A percentile compares a stretch with the other conserved stretches of the same genome.
phyloP scores from a whole-genome alignment of 306 rosid genomes.

The Phaseolus lunatus region DNA sequence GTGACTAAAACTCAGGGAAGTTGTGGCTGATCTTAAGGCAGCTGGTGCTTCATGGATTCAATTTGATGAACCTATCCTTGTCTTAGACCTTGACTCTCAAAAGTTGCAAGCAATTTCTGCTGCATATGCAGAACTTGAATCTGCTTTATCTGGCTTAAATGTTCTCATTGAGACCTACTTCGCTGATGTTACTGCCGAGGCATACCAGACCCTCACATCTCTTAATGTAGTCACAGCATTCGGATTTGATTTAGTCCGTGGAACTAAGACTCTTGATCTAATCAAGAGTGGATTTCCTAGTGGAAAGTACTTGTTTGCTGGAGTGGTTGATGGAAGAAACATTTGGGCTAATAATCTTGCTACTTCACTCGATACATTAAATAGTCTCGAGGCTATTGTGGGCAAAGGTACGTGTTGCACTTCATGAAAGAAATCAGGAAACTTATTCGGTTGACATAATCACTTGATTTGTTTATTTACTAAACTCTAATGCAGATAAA shows the following conservation, averaged over 20 bases:
- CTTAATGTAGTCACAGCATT: constrained; percentile 76
- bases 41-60: constrained; percentile 94
- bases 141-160: constrained; percentile 70
- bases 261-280: constrained; percentile 71
- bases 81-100: constrained; percentile 84
- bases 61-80: constrained; percentile 91
- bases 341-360: constrained; percentile 93
- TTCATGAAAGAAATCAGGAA: constrained; percentile 21
- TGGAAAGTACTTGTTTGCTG: constrained; percentile 83
- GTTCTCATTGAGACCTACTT: constrained; percentile 88
- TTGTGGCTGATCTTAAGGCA: constrained; percentile 84
- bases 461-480: background rate
- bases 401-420: constrained; percentile 72
- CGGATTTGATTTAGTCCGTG: constrained; percentile 91
- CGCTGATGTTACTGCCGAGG: constrained; percentile 82
- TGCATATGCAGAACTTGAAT: constrained; percentile 73
- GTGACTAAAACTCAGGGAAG: constrained; percentile 66
- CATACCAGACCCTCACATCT: constrained; percentile 78
- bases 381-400: constrained; percentile 68
- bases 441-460: constrained; percentile 2
- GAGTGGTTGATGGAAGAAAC: constrained; percentile 95
- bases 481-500: constrained; percentile 56
- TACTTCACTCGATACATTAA: constrained; percentile 65
- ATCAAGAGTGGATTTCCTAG: constrained; percentile 76
- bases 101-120: constrained; percentile 75